Base-by-base conservation (phyloP, 805 yeast genomes). In the Lachancea kluyveri region DNA sequence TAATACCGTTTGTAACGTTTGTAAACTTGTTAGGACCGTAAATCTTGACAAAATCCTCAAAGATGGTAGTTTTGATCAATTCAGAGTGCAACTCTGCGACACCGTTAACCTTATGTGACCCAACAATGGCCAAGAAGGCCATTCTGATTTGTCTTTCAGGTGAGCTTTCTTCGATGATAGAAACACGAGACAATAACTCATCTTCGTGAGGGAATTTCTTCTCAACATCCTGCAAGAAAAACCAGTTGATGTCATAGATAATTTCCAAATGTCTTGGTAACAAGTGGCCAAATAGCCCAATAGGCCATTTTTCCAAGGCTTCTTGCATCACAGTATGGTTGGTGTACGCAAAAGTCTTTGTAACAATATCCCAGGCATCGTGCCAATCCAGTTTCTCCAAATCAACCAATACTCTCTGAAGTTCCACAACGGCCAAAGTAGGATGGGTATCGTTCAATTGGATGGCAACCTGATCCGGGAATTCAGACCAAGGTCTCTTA, bases 361-460 rank as follows among this genome's bases (percentile, higher is more conserved):
- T 75, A 31, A 84, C 94, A 54, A 88, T 79, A 16, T 62, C 62
- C 96, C 96, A 88, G 22, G 96, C 95, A 28, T 67, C 69, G 46
- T 72, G 77, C 95, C 95, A 88, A 15, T 65, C 71, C 36, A 87
- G 65, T 33, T 77, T 77, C 63, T 88, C 95, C 46, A 80, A 63
- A 59, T 87, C 96, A 39, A 87, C 79, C 36, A 87, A 64, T 33
- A 88, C 72, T 62, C 96, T 73, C 64, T 83, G 90, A 45, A 87
- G 70, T 60, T 87, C 96, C 24, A 85, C 92, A 51, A 88, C 68
- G 3, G 95, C 95, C 50, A 87, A 64, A 4, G 96, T 83, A 34
- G 96, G 96, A 56, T 87, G 96, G 9, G 96, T 87, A 56, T 87
- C 96, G 56, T 87, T 87, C 57, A 88, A 72, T 64, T 88, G 96